A percentile compares a stretch with the other conserved stretches of the same genome.
Conservation (phyloP, 352 stramenopile genomes). For the Phytopythium oedochilum region DNA sequence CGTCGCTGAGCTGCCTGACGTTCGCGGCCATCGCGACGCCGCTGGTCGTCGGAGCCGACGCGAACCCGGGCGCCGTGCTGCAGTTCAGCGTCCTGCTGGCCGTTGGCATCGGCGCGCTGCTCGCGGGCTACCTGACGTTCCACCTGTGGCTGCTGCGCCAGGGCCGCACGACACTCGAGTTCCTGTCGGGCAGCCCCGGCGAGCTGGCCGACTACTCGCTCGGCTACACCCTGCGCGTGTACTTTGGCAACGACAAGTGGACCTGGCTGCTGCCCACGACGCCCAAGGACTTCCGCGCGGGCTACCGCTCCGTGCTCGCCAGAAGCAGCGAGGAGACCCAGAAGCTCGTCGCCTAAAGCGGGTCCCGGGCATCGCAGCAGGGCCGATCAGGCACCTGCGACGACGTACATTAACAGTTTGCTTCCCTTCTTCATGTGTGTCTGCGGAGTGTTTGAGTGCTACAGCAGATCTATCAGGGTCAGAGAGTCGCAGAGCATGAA, state of each 20-base stretch:
- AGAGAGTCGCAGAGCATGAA: not conserved
- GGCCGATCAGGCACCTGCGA: no score
- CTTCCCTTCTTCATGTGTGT: not conserved
- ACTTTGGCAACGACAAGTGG: constrained; percentile 54
- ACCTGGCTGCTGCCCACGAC: constrained; percentile 56
- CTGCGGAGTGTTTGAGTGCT: not conserved
- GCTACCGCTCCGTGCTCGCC: constrained; percentile 1
- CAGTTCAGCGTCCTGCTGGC: constrained; percentile 46
- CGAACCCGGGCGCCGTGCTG: constrained; percentile 15
- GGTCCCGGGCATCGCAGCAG: no score
- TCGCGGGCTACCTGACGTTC: constrained; percentile 70
- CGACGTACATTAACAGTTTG: not conserved
- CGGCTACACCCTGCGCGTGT: constrained; percentile 46
- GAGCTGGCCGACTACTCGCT: constrained; percentile 46
- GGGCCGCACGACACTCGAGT: constrained; percentile 78
- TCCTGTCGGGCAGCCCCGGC: constrained; percentile 40
- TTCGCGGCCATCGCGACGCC: constrained; percentile 42
- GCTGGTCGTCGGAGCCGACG: constrained; percentile 18
- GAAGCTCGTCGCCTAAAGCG: constrained; percentile 35
- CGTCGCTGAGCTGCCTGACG: constrained; percentile 50
- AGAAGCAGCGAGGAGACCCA: constrained; percentile 16
- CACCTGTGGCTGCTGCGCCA: constrained; percentile 63
- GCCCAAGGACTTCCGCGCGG: constrained; percentile 11
- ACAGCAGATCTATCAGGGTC: not conserved
- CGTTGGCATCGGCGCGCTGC: constrained; percentile 42